Evolutionary conservation across 1,139 yeast species (phyloP), one percentile per base, ranked within the genome.

Genomic region (Casaregolazyma suthepensis): DNA sequence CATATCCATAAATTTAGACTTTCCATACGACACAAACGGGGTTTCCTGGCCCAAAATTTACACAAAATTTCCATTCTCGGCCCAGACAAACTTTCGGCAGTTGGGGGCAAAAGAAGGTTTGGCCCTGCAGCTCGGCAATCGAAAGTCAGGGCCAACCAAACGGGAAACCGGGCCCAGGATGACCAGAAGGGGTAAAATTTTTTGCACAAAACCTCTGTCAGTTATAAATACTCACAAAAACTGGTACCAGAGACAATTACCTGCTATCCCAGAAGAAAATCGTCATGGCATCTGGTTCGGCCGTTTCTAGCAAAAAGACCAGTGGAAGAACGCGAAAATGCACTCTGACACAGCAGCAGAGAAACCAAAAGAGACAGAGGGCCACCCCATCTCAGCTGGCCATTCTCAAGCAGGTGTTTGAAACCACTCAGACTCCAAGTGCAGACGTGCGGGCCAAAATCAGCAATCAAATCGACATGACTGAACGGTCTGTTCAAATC

Each of bases 401-500:
- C 51, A 77, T 80, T 48, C 76, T 91, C 54, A 78, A 86, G 48
- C 75, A 75, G 42, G 95, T 89, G 66, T 89, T 88, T 66, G 81
- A 80, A 51, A 49, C 44, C 7, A 87, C 87, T 62, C 86, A 89
- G 31, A 69, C 71, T n/a, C 76, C 76, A 0, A 68, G 66, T 55
- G 71, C 73, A 3, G 57, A 60, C 13, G 79, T 81, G 50, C 72
- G 98, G 45, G 85, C 82, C 63, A 81, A 77, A 46, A 85, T 91
- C 48, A 84, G 96, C 48, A 80, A 78, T 6, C 77, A 77, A 57
- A 88, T 96, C 1, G 87, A 87, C 48, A 87, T 91, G 93, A 82
- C 93, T 7, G 96, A 90, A 64, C 80, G 96, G 60, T 90, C 96
- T 4, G 96, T 91, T 2, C 78, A 96, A 54, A 90, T 91, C 50